phyloP scores from a whole-genome alignment of 2,329 filamentous ascomycete species.

The Monosporascus sp. region DNA sequence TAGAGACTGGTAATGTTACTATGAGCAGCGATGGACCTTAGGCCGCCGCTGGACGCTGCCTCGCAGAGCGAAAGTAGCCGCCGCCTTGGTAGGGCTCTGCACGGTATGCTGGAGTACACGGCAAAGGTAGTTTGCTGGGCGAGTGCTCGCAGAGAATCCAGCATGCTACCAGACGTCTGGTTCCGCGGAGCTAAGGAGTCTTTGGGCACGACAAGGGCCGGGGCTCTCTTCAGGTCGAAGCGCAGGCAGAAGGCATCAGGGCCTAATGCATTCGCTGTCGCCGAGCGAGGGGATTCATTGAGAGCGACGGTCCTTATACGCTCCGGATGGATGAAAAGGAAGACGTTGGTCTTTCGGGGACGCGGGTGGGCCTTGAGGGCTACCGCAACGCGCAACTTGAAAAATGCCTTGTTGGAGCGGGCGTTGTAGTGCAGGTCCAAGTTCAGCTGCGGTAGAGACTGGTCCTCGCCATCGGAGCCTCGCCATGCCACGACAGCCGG shows the following conservation, averaged over 20 bases:
- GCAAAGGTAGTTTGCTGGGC: slow-evolving; percentile 8
- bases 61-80: slow-evolving; percentile 8
- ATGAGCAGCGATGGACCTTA: slow-evolving; percentile 7
- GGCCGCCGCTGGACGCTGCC: slow-evolving; percentile 7
- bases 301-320: slow-evolving; percentile 7
- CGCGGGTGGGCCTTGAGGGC: slow-evolving; percentile 8
- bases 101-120: slow-evolving; percentile 8
- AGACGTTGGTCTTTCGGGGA: slow-evolving; percentile 7
- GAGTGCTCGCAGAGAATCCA: slow-evolving; percentile 8
- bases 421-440: slow-evolving; percentile 10
- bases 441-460: slow-evolving; percentile 3
- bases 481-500: slow-evolving; percentile 8
- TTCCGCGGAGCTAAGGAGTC: slow-evolving; percentile 9
- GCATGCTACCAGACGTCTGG: slow-evolving; percentile 6
- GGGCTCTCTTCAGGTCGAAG: slow-evolving; percentile 9
- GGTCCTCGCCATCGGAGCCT: slow-evolving; percentile 2
- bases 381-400: slow-evolving; percentile 8
- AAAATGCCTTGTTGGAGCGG: slow-evolving; percentile 10
- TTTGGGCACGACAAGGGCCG: slow-evolving; percentile 9
- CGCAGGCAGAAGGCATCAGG: slow-evolving; percentile 8
- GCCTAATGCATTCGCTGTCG: slow-evolving; percentile 5
- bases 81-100: slow-evolving; percentile 5
- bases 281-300: slow-evolving; percentile 6
- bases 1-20: slow-evolving; percentile 9
- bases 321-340: slow-evolving; percentile 10